Percentiles rank a stretch among this genome's conserved stretches.
Evolutionary conservation across 2,329 filamentous ascomycete genomes (phyloP).

Genomic region (Trichoderma asperellum): DNA sequence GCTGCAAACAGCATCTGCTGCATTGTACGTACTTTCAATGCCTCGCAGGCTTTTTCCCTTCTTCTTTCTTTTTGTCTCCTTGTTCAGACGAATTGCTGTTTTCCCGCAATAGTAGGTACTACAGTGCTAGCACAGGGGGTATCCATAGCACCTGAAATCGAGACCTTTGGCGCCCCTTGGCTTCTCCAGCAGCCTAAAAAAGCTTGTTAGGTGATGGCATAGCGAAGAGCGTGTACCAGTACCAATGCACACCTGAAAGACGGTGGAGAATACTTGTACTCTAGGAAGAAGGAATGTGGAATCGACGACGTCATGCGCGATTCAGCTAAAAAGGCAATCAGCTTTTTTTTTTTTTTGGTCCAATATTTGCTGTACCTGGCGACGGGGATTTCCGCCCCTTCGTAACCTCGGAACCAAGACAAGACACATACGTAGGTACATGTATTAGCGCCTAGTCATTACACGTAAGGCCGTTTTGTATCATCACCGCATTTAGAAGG

Average conservation of each 20-base stretch:
- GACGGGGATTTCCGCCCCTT: constrained; percentile 1
- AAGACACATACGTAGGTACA: neutral
- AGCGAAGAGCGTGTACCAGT: neutral
- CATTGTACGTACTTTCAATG: neutral
- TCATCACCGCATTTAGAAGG: neutral
- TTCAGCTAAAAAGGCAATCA: neutral
- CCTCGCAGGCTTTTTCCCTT: neutral
- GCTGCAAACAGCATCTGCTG: neutral
- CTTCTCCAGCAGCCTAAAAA: constrained; percentile 17
- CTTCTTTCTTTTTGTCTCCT: neutral
- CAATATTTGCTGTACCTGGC: neutral
- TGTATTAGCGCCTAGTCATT: neutral
- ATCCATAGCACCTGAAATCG: neutral
- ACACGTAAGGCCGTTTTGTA: neutral
- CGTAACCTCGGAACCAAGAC: neutral
- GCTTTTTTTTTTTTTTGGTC: neutral
- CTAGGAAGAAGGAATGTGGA: neutral
- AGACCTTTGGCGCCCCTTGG: neutral
- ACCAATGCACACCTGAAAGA: neutral
- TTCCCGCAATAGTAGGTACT: neutral
- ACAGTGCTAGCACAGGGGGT: neutral
- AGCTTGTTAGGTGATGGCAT: constrained; percentile 11
- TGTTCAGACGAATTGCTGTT: neutral
- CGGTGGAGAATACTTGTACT: neutral
- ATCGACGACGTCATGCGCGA: constrained; percentile 20